These are phyloP conservation scores for Melaleuca alternifolia DNA, from an alignment of 345 rosid species.

Conservation along the genomic window DNA sequence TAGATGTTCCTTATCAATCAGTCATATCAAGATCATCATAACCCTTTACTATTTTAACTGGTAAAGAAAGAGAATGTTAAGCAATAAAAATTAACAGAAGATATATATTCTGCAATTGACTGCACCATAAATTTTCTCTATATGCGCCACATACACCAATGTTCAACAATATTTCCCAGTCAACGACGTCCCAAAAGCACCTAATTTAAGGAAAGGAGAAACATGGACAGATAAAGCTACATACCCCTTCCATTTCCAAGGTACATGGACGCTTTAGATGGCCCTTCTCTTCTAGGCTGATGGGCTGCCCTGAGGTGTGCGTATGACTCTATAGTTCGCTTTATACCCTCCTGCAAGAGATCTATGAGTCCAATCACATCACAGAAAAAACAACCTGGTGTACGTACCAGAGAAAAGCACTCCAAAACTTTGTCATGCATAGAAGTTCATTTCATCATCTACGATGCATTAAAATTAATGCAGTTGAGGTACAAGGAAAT, in stretches of 20 bases:
- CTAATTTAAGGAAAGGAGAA: not conserved
- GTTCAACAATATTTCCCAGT: not conserved
- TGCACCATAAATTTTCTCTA: not conserved
- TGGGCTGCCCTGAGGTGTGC: slow-evolving; percentile 59
- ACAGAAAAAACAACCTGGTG: not conserved
- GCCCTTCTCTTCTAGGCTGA: slow-evolving; percentile 57
- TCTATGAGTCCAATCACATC: not conserved
- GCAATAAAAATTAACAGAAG: not conserved
- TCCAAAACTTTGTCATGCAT: not conserved
- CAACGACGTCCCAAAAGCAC: not conserved
- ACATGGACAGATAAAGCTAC: not conserved
- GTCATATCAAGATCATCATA: not conserved
- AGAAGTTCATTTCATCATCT: not conserved
- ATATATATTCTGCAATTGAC: not conserved
- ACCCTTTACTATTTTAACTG: not conserved
- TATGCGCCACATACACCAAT: not conserved
- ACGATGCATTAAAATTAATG: not conserved
- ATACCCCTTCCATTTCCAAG: slow-evolving; percentile 88
- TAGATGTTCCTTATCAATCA: not conserved
- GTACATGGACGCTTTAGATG: slow-evolving; percentile 59
- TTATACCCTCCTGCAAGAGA: slow-evolving; percentile 66
- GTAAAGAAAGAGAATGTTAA: not conserved
- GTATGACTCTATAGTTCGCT: slow-evolving; percentile 68
- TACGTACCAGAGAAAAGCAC: not conserved
- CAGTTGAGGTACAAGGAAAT: not conserved